Percentiles rank a stretch among this genome's conserved stretches.
Evolutionary conservation across 257 asterid genomes (phyloP).

Genomic region (Solanum acaule): DNA sequence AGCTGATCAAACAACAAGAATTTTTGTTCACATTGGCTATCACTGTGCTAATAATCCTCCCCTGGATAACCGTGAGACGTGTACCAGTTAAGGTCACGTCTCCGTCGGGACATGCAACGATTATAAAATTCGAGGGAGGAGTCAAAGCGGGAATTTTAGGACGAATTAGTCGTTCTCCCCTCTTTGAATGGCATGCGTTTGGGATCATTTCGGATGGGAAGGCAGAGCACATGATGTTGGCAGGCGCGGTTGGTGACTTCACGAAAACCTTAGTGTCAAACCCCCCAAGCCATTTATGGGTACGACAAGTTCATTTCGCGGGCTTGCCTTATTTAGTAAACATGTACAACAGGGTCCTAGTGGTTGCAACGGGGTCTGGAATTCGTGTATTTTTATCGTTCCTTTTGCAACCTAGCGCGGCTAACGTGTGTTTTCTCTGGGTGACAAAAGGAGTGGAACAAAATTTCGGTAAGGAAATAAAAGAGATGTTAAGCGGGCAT

Average conservation of each 20-base stretch:
- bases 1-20: slow-evolving; percentile 32
- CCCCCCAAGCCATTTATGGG: slow-evolving; percentile 60
- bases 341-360: slow-evolving; percentile 44
- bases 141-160: slow-evolving; percentile 55
- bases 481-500: slow-evolving; percentile 39
- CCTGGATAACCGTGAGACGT: slow-evolving; percentile 49
- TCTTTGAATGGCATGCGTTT: slow-evolving; percentile 76
- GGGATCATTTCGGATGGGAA: slow-evolving; percentile 62
- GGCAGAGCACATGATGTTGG: slow-evolving; percentile 59
- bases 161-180: slow-evolving; percentile 63
- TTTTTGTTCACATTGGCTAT: slow-evolving; percentile 47
- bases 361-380: slow-evolving; percentile 74
- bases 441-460: slow-evolving; percentile 59
- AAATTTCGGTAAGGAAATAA: slow-evolving; percentile 50
- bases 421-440: slow-evolving; percentile 55
- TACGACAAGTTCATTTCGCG: slow-evolving; percentile 51
- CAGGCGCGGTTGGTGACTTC: slow-evolving; percentile 77
- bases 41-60: slow-evolving; percentile 33
- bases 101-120: slow-evolving; percentile 63
- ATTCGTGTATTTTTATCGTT: slow-evolving; percentile 59
- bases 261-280: slow-evolving; percentile 35
- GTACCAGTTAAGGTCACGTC: slow-evolving; percentile 43
- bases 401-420: slow-evolving; percentile 48
- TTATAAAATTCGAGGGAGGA: slow-evolving; percentile 56
- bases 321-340: slow-evolving; percentile 61